A percentile compares a stretch with the other conserved stretches of the same genome.
phyloP scores from a whole-genome alignment of 1,139 yeast genomes.

The Sugiyamaella pinicola region DNA sequence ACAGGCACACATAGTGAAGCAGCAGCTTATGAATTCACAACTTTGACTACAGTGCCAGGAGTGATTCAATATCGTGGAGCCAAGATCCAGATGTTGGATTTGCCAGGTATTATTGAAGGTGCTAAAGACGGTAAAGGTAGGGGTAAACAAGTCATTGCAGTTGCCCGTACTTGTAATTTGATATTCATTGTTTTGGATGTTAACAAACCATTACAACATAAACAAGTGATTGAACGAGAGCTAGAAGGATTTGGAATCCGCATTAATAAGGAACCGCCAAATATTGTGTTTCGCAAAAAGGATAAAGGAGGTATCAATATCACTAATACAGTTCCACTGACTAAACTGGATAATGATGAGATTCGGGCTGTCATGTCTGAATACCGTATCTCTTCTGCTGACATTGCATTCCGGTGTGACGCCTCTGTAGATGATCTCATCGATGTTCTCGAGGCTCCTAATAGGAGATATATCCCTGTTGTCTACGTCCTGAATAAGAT shows the following conservation, averaged over 20 bases:
- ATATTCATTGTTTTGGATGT: constrained; percentile 93
- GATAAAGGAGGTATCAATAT: constrained; percentile 95
- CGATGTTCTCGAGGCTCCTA: constrained; percentile 88
- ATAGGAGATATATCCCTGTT: constrained; percentile 93
- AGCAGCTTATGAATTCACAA: constrained; percentile 96
- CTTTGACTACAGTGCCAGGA: constrained; percentile 97
- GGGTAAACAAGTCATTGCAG: constrained; percentile 98
- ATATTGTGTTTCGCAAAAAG: constrained; percentile 84
- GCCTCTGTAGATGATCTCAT: constrained; percentile 96
- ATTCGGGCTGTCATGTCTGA: constrained; percentile 95
- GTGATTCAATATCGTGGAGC: constrained; percentile 95
- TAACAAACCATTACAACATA: constrained; percentile 92
- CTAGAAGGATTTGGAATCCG: constrained; percentile 97
- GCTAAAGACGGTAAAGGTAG: constrained; percentile 99
- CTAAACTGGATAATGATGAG: constrained; percentile 89
- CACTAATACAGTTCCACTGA: constrained; percentile 89
- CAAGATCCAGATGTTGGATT: constrained; percentile 94
- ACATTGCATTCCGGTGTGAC: constrained; percentile 93
- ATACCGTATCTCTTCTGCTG: constrained; percentile 95
- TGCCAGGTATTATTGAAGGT: constrained; percentile 98
- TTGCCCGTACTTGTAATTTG: constrained; percentile 92
- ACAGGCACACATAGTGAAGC: constrained; percentile 97
- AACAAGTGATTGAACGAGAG: constrained; percentile 89
- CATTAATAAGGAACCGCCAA: constrained; percentile 88
- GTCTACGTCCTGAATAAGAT: constrained; percentile 92